Evolutionary conservation across 78 protist species (phyloP).

Genomic region (Tieghemostelium lacteum): DNA sequence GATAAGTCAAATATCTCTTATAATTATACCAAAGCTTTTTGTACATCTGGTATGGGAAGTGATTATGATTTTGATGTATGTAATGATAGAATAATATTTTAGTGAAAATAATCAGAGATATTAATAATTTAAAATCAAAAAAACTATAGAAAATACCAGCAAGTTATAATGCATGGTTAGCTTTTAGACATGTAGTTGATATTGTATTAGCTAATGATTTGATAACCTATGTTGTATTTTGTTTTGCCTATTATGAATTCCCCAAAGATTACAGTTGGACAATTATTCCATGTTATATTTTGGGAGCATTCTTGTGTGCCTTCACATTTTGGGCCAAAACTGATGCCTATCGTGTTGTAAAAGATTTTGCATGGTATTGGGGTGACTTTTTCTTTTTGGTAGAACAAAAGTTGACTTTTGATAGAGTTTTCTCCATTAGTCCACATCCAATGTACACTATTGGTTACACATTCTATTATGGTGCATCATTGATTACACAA

Average conservation of each 20-base stretch:
- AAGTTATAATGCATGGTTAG: constrained; percentile 91
- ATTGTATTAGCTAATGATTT: constrained; percentile 87
- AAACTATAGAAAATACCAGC: constrained; percentile 63
- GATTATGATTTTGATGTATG: constrained; percentile 79
- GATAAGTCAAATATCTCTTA: constrained; percentile 18
- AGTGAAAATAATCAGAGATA: neutral
- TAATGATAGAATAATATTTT: neutral
- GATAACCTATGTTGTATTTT: constrained; percentile 64
- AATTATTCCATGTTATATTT: constrained; percentile 54
- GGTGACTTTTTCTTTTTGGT: constrained; percentile 94
- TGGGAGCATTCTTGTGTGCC: constrained; percentile 76
- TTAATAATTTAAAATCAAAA: neutral
- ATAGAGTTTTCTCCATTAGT: constrained; percentile 91
- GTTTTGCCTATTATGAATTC: constrained; percentile 11
- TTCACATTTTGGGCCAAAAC: constrained; percentile 89
- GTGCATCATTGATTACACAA: constrained; percentile 84
- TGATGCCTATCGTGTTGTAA: constrained; percentile 92
- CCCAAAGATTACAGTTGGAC: constrained; percentile 41
- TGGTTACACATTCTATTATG: constrained; percentile 92
- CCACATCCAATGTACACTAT: constrained; percentile 96
- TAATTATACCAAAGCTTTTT: constrained; percentile 8
- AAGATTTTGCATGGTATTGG: constrained; percentile 96
- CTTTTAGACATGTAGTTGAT: constrained; percentile 88
- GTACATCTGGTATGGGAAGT: constrained; percentile 61
- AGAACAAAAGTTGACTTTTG: constrained; percentile 84